Base-by-base conservation (phyloP, 1,139 yeast species). In the Yamadazyma atmosphaerica region DNA sequence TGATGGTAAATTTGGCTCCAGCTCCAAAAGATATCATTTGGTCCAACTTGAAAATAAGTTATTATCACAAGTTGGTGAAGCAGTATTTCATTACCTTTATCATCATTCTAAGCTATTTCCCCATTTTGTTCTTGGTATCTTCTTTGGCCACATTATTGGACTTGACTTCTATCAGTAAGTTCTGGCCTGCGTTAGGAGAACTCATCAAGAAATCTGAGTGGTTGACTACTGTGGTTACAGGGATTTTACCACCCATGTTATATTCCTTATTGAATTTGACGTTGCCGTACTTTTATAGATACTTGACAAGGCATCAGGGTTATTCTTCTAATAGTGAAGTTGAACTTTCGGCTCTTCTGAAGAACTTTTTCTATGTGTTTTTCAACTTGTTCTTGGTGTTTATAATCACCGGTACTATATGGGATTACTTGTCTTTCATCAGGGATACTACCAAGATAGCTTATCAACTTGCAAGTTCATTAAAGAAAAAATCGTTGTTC, bases 21-120 rank as follows among this genome's bases (percentile, higher is more conserved):
- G 89, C 92, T 9, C 90, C 92, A 1, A 82, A 81, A 43, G 94
- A 85, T 56, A 79, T 85, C 30, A 79, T 79, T 37, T 85, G 94
- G 94, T 79, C 77, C 36, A 83, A 82, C 54, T 82, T 83, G 44
- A 81, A 81, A 32, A 58, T 83, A 32, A 75, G 86, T 1, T 71
- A 81, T 42, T 65, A 63, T 28, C 79, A 81, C 42, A 70, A 82
- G 47, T 53, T 79, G 18, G 42, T 73, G 28, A 82, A 82, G 48
- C 72, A 82, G 2, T 80, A 82, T 52, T 50, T 77, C 10, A 78
- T 84, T 9, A 83, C 90, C 0, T 56, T 78, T 4, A 57, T 83
- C 13, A 83, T 84, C 23, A 79, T 84, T 3, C 58, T 84, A 23
- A 67, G 83, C 42, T 80, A 83, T 48, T 74, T 81, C 10, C 75